Evolutionary conservation across 495 filamentous ascomycete species (phyloP), one percentile per base, ranked within the genome.

Genomic region (Hypoxylon intermedium): DNA sequence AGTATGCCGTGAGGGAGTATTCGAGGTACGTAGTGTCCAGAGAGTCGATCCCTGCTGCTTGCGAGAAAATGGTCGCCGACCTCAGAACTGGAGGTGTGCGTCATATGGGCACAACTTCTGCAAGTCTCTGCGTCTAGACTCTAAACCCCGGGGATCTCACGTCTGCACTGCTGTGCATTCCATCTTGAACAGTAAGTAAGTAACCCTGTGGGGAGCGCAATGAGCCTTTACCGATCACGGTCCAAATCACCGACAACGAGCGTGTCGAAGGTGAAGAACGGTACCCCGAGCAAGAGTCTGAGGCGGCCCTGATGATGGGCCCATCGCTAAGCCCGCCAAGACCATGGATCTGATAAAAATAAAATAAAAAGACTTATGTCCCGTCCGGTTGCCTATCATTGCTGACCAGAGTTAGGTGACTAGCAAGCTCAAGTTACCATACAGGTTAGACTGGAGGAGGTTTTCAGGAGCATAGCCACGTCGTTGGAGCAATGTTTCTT

Each of bases 11-110:
- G 62, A 65, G 62, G 56, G 62, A 65, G 61, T 56, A 65, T 65
- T 55, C 51, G 50, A 65, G 55, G 61, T 65, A 65, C 55, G 40
- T 65, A 55, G 61, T 50, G 48, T 45, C 28, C 34, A 51, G 36
- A 58, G 46, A 66, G 63, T 62, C 58, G 63, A 67, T 67, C 63
- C 63, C 58, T 67, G 58, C 63, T 67, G 44, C 63, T 61, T 67
- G 48, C n/a, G 53, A 62, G 52, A 52, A 62, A 62, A 36, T 62
- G 58, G 63, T 67, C 63, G 63, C 47, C 63, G 63, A 67, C 63
- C 63, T 67, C 47, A 58, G 48, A 50, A 62, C 53, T 28, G 48
- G 63, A 54, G 53, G 63, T 67, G 63, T 67, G 63, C 63, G 63
- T 62, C 63, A 67, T 67, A 62, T 64, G 63, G 63, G 53, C 58